Conservation (phyloP, 2,329 filamentous ascomycete genomes). For the Cladophialophora bantiana region DNA sequence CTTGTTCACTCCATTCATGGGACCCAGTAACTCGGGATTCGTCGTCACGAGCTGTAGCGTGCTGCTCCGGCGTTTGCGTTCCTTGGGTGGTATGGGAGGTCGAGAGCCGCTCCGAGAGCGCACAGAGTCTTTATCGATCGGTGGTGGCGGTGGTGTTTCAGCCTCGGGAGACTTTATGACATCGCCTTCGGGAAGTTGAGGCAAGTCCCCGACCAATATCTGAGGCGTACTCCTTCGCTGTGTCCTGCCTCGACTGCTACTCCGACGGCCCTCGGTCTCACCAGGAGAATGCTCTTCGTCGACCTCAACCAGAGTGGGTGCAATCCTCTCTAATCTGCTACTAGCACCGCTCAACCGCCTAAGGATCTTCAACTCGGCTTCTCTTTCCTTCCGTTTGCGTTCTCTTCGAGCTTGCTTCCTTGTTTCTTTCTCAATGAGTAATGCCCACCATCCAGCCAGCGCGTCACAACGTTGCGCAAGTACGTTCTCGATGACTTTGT, state of each 20-base stretch:
- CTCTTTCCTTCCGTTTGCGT: constrained; percentile 81
- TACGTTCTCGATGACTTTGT: constrained; percentile 93
- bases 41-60: constrained; percentile 83
- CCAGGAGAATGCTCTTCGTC: constrained; percentile 72
- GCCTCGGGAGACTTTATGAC: constrained; percentile 45
- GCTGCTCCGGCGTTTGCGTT: constrained; percentile 80
- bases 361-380: constrained; percentile 79
- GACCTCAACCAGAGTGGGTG: constrained; percentile 77
- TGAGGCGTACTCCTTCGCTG: constrained; percentile 74
- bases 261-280: constrained; percentile 49
- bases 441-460: constrained; percentile 93
- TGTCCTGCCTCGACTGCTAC: constrained; percentile 71
- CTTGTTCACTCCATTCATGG: constrained; percentile 62
- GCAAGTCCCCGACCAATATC: constrained; percentile 74
- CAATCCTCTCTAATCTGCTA: constrained; percentile 81
- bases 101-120: constrained; percentile 79
- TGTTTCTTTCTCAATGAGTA: constrained; percentile 92
- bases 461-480: constrained; percentile 87
- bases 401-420: constrained; percentile 82
- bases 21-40: constrained; percentile 67
- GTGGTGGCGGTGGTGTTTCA: constrained; percentile 68
- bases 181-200: constrained; percentile 74
- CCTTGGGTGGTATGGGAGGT: constrained; percentile 85
- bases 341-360: constrained; percentile 88
- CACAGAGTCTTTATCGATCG: constrained; percentile 79